Evolutionary conservation across 306 rosid species (phyloP).

Genomic region (Medicago ruthenica): DNA sequence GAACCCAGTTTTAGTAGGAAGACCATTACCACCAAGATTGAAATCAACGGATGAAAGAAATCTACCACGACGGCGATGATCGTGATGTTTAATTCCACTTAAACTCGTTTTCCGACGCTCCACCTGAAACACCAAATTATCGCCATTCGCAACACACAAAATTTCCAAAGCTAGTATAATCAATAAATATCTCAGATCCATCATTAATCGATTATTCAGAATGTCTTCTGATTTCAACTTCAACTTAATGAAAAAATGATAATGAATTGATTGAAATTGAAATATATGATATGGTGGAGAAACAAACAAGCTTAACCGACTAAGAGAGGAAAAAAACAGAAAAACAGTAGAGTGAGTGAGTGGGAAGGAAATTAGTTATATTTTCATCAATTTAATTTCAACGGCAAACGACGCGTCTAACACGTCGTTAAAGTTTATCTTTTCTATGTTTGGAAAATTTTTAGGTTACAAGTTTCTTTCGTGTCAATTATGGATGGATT

Average conservation of each 20-base stretch:
- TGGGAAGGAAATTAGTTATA: background rate
- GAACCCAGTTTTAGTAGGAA: conserved; percentile 78
- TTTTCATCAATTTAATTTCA: background rate
- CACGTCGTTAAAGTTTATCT: background rate
- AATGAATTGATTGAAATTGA: background rate
- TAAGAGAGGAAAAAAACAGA: background rate
- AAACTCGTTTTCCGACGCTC: conserved; percentile 56
- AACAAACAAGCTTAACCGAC: background rate
- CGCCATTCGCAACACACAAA: conserved; percentile 49
- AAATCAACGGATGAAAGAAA: conserved; percentile 78
- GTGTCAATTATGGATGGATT: no score
- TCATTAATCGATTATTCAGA: conserved; percentile 44
- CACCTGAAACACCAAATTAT: conserved; percentile 72
- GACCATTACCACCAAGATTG: conserved; percentile 82
- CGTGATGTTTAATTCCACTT: conserved; percentile 67
- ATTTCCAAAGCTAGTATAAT: conserved; percentile 41
- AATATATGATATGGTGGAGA: background rate
- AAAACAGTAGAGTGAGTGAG: background rate
- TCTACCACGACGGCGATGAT: conserved; percentile 72
- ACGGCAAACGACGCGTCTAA: background rate
- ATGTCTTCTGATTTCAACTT: background rate
- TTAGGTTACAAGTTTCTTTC: conserved; percentile 1
- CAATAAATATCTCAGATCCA: conserved; percentile 59
- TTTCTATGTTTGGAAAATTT: background rate
- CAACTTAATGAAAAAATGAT: background rate